Conservation (phyloP, 176 grass and related monocot species). For the Ensete glaucum region DNA sequence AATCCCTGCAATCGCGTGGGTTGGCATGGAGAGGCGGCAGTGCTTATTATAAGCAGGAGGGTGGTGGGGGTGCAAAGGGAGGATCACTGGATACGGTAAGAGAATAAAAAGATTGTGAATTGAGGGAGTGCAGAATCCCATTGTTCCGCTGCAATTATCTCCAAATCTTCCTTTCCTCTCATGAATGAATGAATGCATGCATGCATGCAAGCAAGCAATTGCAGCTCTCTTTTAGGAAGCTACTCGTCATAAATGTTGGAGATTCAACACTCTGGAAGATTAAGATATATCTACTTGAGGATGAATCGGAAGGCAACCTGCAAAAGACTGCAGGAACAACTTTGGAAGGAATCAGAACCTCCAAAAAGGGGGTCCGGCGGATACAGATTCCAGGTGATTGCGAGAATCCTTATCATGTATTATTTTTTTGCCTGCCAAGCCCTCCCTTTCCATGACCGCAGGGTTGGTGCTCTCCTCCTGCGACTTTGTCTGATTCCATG, state of each 20-base stretch:
- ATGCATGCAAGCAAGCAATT: background rate
- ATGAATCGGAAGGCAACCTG: background rate
- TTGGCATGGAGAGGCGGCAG: background rate
- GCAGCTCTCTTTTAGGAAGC: background rate
- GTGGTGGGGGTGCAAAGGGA: background rate
- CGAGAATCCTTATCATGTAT: background rate
- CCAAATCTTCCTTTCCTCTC: background rate
- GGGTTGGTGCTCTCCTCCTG: background rate
- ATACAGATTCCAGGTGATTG: background rate
- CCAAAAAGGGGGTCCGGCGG: background rate
- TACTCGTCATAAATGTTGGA: background rate
- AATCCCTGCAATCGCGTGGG: no score
- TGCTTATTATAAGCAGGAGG: background rate
- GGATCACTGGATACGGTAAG: background rate
- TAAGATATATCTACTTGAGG: background rate
- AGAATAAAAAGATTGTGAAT: conserved; percentile 1
- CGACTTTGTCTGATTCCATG: background rate
- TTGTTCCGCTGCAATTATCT: background rate
- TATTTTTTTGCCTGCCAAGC: no score
- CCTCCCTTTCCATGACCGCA: background rate
- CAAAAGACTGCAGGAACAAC: background rate
- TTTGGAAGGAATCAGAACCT: background rate
- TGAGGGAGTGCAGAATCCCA: background rate
- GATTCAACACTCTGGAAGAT: background rate
- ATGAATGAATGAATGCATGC: no score